phyloP scores from a whole-genome alignment of 116 monocot genomes.

The Dioscorea cayenensis region DNA sequence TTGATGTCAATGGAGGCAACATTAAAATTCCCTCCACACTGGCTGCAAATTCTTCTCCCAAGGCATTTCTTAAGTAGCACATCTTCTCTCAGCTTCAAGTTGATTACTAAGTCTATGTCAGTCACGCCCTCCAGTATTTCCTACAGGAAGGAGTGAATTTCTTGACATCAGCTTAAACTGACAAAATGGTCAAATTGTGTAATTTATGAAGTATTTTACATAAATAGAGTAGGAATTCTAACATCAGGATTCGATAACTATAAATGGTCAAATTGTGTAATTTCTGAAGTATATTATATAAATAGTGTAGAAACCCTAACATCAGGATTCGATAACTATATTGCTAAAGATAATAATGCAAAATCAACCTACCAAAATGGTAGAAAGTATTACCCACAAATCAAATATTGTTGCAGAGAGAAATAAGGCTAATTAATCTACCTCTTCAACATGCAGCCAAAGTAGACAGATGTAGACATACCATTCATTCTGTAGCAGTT shows the following conservation, averaged over 20 bases:
- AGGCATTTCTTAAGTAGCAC: slow-evolving; percentile 75
- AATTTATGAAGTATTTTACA: not conserved
- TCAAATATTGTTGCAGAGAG: too few species aligned
- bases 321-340: not conserved
- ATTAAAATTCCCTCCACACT: slow-evolving; percentile 91
- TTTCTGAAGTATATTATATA: not conserved
- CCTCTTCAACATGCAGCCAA: too few species aligned
- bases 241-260: not conserved
- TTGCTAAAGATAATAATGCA: not conserved
- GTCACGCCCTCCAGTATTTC: slow-evolving; percentile 91
- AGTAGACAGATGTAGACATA: too few species aligned
- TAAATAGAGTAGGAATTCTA: not conserved
- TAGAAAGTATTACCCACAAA: not conserved
- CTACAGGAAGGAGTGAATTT: slow-evolving; percentile 19
- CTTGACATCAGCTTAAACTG: not conserved
- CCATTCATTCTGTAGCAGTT: too few species aligned
- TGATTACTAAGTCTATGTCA: slow-evolving; percentile 84
- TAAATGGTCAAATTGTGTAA: not conserved
- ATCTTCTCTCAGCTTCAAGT: slow-evolving; percentile 89
- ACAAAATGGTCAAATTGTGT: not conserved
- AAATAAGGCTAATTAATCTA: too few species aligned
- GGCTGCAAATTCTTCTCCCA: slow-evolving; percentile 89
- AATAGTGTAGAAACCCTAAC: not conserved
- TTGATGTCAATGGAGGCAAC: slow-evolving; percentile 69
- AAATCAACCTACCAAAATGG: not conserved